phyloP scores from a whole-genome alignment of 192 early-diverging fungal species.

The Entomortierella beljakovae region DNA sequence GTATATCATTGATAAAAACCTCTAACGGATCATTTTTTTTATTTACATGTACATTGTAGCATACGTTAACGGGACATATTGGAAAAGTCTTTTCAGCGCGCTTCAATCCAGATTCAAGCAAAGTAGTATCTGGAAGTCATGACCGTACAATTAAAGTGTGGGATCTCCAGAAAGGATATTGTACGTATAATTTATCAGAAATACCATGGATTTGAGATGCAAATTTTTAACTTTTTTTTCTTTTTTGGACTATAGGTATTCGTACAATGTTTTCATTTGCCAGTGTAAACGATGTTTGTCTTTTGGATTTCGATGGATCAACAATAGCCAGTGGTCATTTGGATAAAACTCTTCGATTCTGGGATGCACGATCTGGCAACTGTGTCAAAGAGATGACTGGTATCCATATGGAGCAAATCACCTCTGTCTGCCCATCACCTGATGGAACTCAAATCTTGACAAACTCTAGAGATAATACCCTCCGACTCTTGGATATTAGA shows the following conservation, averaged over 20 bases:
- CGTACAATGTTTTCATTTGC: constrained; percentile 94
- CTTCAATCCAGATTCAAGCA: constrained; percentile 82
- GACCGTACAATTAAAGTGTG: constrained; percentile 97
- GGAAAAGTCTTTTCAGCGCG: constrained; percentile 91
- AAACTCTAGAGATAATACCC: constrained; percentile 93
- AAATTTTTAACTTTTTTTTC: not conserved
- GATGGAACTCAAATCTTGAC: constrained; percentile 85
- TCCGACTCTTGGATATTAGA: constrained; percentile 84
- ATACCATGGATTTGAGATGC: too few relatives aligned
- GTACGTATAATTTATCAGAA: constrained; percentile 56
- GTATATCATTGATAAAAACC: not conserved
- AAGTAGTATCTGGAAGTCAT: constrained; percentile 94
- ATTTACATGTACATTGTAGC: constrained; percentile 57
- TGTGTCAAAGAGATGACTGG: constrained; percentile 87
- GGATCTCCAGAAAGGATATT: constrained; percentile 92
- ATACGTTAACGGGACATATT: constrained; percentile 95
- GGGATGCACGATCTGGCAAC: constrained; percentile 88
- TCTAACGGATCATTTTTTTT: not conserved
- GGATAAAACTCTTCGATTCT: constrained; percentile 92
- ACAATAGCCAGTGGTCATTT: constrained; percentile 93
- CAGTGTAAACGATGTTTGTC: constrained; percentile 91
- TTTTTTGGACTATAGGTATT: constrained; percentile 60
- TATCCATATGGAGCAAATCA: constrained; percentile 90
- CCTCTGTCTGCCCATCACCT: constrained; percentile 82
- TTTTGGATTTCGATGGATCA: constrained; percentile 74